phyloP scores from a whole-genome alignment of 192 early-diverging fungal species.

The Coemansia sp. region DNA sequence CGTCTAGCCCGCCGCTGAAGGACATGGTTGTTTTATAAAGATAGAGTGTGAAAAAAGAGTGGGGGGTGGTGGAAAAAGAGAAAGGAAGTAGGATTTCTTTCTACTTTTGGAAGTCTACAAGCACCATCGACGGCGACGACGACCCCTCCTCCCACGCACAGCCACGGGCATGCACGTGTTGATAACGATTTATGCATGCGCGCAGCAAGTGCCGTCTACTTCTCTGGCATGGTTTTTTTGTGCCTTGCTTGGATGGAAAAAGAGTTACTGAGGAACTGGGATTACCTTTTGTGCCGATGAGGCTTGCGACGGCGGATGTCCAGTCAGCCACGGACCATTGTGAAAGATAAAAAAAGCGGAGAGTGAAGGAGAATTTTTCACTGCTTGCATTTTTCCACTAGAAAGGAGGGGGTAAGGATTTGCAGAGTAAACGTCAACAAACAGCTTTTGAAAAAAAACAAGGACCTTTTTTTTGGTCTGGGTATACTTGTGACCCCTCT shows the following conservation, averaged over 20 bases:
- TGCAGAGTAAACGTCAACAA: slow-evolving; percentile 1
- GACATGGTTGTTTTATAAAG: slow-evolving; percentile 25
- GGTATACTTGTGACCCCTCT: not conserved
- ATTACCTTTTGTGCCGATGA: no score
- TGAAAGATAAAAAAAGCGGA: no score
- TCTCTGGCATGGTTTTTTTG: no score
- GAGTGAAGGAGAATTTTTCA: not conserved
- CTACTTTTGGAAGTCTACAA: no score
- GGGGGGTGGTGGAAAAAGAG: not conserved
- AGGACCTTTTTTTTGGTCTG: not conserved
- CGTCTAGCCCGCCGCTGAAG: slow-evolving; percentile 44
- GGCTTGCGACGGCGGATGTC: no score
- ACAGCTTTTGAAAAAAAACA: no score
- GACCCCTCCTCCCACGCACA: not conserved
- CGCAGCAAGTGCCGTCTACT: not conserved
- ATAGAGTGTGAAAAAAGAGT: not conserved
- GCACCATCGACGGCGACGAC: no score
- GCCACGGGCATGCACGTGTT: not conserved
- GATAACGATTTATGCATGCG: not conserved
- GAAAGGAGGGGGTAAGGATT: not conserved
- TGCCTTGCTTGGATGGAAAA: no score
- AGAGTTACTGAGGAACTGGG: no score
- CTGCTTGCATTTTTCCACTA: not conserved
- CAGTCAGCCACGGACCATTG: no score
- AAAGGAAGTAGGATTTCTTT: not conserved